Base-by-base conservation (phyloP, 257 asterid genomes). In the Scutellaria minor region DNA sequence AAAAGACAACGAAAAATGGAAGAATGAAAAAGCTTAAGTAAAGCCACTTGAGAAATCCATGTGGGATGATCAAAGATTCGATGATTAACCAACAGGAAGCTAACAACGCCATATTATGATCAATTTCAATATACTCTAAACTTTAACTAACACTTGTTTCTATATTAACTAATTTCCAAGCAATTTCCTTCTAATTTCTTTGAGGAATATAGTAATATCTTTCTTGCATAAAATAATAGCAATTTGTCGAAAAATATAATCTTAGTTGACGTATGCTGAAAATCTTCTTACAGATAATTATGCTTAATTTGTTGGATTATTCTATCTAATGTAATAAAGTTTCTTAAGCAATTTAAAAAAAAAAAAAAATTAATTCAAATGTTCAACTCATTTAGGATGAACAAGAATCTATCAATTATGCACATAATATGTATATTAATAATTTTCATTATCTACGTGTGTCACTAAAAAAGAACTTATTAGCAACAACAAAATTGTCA, bases 21-120 rank as follows among this genome's bases (percentile, higher is more conserved):
- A 82, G 78, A 40, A 89, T 72, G 77, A 80, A 83, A 80, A 77
- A 80, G 63, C 85, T 79, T 68, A 89, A 74, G 78, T 51, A 82
- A 55, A 82, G 77, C 87, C 87, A 85, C 58, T 89, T 86, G 11
- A 70, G 6, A 46, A 60, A 75, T 69, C 90, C 90, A 64, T 79
- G 27, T 57, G 90, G 92, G 74, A 86, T 78, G 61, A 86, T 13
- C 8, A 66, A 78, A 57, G 48, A 7, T 79, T 86, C 92, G 5
- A 82, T 57, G 9, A 89, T 54, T 54, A 89, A 54, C 96, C 96
- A 86, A 71, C 83, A 86, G n/a, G 76, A 76, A 50, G 81, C 77
- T 6, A 87, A 71, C 71, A 67, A 57, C 64, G 80, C 78, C 90
- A 85, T 73, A 53, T 84, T 55, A 18, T 18, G 37, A 31, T 31